Base-by-base conservation (phyloP, 352 stramenopile genomes). In the Phytopythium helicoides region DNA sequence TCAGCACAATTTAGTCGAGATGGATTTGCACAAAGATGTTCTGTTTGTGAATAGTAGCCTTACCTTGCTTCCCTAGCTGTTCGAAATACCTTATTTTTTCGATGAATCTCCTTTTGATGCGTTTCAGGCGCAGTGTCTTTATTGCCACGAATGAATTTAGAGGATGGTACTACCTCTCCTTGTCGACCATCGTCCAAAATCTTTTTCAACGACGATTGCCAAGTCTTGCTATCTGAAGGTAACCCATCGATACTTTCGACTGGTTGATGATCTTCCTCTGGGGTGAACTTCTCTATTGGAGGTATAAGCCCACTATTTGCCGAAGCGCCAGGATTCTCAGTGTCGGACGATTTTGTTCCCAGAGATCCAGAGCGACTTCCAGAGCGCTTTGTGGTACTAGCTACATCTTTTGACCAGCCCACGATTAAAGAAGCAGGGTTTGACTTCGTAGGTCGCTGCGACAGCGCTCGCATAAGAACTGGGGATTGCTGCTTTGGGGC, bases 181-280 rank as follows among this genome's bases (percentile, higher is more conserved):
- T 53, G 33, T 33, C 75, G 67, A 0, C 75, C 75, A 39, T 73
- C 64, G 0, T 71, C 75, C 0, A 88, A 64, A 25, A 85, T 63
- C 41, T 79, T 71, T 54, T 85, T 88, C 2, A 90, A 55, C 0
- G 73, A 85, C 8, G 48, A 57, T 25, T 88, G 80, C 76, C 77
- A 90, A 16, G 76, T 46, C 34, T 19, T 25, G 9, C 21, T 8
- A 7, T 36, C 34, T 4, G 19, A 33, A 1, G 9, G 18, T 9
- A 6, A 19, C n/a, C n/a, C n/a, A 3, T 11, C 26, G 4, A 4
- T 35, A 16, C 3, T 35, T 15, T 21, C 9, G 5, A n/a, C 3
- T 37, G 56, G 34, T 1, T 15, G 40, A 47, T 47, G 60, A 42
- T 38, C 56, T 35, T 16, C 31, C 33, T 12, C 45, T 34, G 33